Percentiles rank a stretch among this genome's conserved stretches.
Evolutionary conservation across 805 yeast genomes (phyloP).

Genomic region (Saccharomycopsis schoenii): DNA sequence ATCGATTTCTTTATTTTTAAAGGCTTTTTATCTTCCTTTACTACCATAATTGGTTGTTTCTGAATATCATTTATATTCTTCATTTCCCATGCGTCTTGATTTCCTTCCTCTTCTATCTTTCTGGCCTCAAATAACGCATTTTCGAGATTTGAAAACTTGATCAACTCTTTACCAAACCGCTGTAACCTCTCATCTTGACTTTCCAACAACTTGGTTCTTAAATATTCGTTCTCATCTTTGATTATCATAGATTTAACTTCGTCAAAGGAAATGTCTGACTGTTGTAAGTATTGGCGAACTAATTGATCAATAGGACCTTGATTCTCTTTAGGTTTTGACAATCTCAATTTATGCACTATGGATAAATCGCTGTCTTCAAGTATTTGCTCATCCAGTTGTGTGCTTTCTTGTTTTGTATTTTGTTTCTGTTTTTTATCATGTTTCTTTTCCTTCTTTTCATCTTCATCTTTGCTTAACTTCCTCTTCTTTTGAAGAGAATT

Average conservation of each 20-base stretch:
- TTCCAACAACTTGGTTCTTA: constrained; percentile 16
- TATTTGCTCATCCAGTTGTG: constrained; percentile 15
- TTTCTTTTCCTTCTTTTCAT: constrained; percentile 30
- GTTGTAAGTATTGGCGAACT: background rate
- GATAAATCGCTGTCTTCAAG: constrained; percentile 23
- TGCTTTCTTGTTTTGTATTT: constrained; percentile 22
- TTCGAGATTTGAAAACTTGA: constrained; percentile 1
- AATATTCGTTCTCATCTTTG: constrained; percentile 16
- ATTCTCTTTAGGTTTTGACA: constrained; percentile 18
- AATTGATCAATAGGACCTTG: background rate
- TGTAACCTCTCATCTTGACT: constrained; percentile 19
- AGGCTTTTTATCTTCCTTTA: background rate
- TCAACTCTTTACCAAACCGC: constrained; percentile 13
- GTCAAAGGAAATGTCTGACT: constrained; percentile 16
- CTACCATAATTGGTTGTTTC: background rate
- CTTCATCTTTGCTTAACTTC: constrained; percentile 49
- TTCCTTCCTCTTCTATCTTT: background rate
- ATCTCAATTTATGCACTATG: constrained; percentile 22
- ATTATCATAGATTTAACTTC: constrained; percentile 20
- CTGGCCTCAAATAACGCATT: constrained; percentile 4
- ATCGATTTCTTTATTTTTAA: background rate
- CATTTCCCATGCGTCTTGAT: background rate
- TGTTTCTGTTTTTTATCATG: constrained; percentile 31
- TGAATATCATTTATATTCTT: background rate
- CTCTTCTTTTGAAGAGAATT: constrained; percentile 28